phyloP scores from a whole-genome alignment of 1,284 basidiomycete species.

The Microstroma glucosiphilum region DNA sequence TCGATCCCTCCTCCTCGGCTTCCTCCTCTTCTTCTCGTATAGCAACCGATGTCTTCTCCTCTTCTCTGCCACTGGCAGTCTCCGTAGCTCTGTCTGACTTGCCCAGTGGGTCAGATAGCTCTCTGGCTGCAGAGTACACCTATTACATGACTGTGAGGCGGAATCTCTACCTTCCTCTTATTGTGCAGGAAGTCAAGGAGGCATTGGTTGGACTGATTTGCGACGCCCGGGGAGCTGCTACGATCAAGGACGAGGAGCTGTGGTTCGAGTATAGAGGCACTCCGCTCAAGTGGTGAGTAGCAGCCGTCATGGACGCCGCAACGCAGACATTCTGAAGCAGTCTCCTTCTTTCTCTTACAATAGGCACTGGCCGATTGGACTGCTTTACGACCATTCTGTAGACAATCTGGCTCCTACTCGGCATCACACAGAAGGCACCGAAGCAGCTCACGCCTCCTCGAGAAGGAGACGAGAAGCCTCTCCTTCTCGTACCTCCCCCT shows the following conservation, averaged over 20 bases:
- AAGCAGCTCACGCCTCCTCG: too few relatives aligned
- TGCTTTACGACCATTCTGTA: conserved; percentile 38
- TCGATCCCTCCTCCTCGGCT: too few relatives aligned
- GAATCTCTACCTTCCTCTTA: conserved; percentile 36
- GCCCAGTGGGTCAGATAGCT: conserved; percentile 21
- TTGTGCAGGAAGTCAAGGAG: conserved; percentile 27
- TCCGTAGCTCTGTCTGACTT: conserved; percentile 23
- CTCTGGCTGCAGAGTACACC: conserved; percentile 16
- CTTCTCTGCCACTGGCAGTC: conserved; percentile 33
- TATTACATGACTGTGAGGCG: conserved; percentile 34
- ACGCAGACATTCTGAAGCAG: too few relatives aligned
- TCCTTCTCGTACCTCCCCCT: background rate
- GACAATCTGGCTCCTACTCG: conserved; percentile 26
- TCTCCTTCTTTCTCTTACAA: too few relatives aligned
- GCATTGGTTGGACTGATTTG: conserved; percentile 26
- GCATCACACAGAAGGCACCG: too few relatives aligned
- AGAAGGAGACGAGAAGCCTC: too few relatives aligned
- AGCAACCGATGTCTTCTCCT: conserved; percentile 18
- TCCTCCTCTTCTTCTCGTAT: too few relatives aligned
- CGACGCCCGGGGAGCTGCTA: conserved; percentile 10
- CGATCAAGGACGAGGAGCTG: conserved; percentile 30
- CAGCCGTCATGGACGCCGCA: too few relatives aligned
- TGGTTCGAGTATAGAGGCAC: conserved; percentile 39
- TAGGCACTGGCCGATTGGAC: conserved; percentile 38
- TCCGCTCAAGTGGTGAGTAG: conserved; percentile 26